Evolutionary conservation across 2,329 filamentous ascomycete genomes (phyloP), one percentile per base, ranked within the genome.

Genomic region (Aspergillus piperis): DNA sequence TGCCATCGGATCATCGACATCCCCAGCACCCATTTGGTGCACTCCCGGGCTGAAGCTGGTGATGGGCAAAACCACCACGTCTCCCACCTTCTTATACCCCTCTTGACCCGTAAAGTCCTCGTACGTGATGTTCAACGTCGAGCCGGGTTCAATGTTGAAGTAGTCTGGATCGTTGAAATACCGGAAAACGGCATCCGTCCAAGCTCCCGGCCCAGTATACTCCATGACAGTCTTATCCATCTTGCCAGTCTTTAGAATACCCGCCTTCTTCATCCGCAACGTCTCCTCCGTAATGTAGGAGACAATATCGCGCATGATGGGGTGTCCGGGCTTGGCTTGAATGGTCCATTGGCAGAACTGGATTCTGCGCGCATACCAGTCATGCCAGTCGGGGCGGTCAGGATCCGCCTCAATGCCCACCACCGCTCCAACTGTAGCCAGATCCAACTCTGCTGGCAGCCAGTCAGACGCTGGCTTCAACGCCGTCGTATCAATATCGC

Each of bases 301-400:
- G 32, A 99, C 92, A 62, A 96, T 86, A 62, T 97, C 91, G 63
- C 93, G 87, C 60, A 99, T 84, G 11, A 96, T 87, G 0, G 95
- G 95, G 74, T 99, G 95, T 10, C 95, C 95, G 0, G 94, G 90
- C 77, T 99, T 99, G 59, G 90, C 82, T 77, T 98, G 94, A 64
- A 99, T 97, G 1, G 95, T 99, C 95, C 95, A 99, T 76, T 99
- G 95, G 79, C 95, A 99, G 78, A 99, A 98, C 75, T 98, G 95
- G 62, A 99, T 93, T 64, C 94, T 87, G 61, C 95, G 90, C 64
- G 92, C 95, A 81, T 98, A 99, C 95, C 94, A 98, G 1, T 96
- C 82, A 38, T 87, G 84, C 95, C 95, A 99, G 75, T 99, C 95
- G 3, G 86, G 85, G 51, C 95, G 87, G 76, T 98, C 92, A 0